These are phyloP conservation scores for Colletotrichum coccodes DNA, from an alignment of 2,329 filamentous ascomycete species.

Conservation along the genomic window DNA sequence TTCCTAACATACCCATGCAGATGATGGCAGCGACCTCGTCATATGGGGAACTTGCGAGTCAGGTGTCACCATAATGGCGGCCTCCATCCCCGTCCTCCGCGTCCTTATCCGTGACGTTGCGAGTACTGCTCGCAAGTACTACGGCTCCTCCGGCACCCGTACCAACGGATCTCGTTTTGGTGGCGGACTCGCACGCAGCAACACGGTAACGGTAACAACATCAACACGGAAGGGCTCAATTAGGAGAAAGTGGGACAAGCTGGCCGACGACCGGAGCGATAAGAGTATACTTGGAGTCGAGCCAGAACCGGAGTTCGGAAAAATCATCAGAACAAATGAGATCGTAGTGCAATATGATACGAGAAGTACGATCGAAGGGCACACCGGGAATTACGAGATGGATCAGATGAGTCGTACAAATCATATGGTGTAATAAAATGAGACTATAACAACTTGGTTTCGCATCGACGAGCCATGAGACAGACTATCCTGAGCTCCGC, in stretches of 20 bases:
- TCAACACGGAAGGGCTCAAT: constrained; percentile 8
- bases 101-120: constrained; percentile 30
- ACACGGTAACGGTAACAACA: constrained; percentile 18
- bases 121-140: constrained; percentile 11
- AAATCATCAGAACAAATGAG: constrained; percentile 36
- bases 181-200: not conserved
- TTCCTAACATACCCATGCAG: constrained; percentile 32
- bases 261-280: constrained; percentile 31
- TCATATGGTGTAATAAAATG: constrained; percentile 19
- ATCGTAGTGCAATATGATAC: constrained; percentile 34
- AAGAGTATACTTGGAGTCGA: constrained; percentile 22
- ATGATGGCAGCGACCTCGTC: constrained; percentile 14
- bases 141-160: constrained; percentile 4
- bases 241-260: constrained; percentile 18
- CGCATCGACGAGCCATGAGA: not conserved
- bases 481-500: no score
- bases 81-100: constrained; percentile 32
- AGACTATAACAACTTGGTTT: not conserved
- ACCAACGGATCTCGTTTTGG: constrained; percentile 5
- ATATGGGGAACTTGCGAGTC: constrained; percentile 24
- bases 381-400: constrained; percentile 15
- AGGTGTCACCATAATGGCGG: constrained; percentile 21
- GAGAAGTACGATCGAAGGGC: constrained; percentile 1
- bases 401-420: constrained; percentile 23
- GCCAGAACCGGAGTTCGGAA: constrained; percentile 23